Conservation (phyloP, 2,329 filamentous ascomycete genomes). For the Colletotrichum musicola region DNA sequence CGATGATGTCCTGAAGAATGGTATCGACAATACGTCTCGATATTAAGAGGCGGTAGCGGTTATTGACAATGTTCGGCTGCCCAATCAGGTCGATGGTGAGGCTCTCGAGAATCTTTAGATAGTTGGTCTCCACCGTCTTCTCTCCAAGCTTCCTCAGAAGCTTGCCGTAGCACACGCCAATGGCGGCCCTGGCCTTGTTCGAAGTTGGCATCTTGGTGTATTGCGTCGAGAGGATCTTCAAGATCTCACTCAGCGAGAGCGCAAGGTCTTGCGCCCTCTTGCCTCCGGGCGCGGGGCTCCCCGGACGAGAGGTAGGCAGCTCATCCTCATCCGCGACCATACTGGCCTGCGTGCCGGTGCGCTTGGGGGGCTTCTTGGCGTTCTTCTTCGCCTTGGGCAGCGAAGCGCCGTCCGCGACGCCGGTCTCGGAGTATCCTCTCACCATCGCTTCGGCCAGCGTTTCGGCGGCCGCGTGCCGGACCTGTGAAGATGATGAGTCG, state of each 20-base stretch:
- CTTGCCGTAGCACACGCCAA: conserved; percentile 89
- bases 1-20: conserved; percentile 86
- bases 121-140: conserved; percentile 85
- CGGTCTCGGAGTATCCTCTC: conserved; percentile 79
- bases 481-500: conserved; percentile 80
- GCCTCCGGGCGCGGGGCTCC: conserved; percentile 76
- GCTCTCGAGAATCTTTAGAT: conserved; percentile 83
- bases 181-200: conserved; percentile 83
- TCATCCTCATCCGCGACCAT: conserved; percentile 81
- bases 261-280: conserved; percentile 80
- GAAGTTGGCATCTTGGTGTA: conserved; percentile 84
- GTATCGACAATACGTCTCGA: conserved; percentile 87
- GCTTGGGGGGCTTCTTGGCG: conserved; percentile 70
- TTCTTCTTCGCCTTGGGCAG: conserved; percentile 76
- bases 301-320: conserved; percentile 69
- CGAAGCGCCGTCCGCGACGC: conserved; percentile 57
- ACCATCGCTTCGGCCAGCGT: conserved; percentile 87
- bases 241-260: conserved; percentile 81
- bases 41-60: conserved; percentile 88
- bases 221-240: conserved; percentile 83
- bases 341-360: conserved; percentile 70
- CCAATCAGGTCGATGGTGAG: conserved; percentile 85
- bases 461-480: conserved; percentile 87
- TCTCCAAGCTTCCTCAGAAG: conserved; percentile 84
- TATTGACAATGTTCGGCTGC: conserved; percentile 80